Evolutionary conservation across 306 rosid genomes (phyloP), one percentile per base, ranked within the genome.

Genomic region (Potentilla sterilis): DNA sequence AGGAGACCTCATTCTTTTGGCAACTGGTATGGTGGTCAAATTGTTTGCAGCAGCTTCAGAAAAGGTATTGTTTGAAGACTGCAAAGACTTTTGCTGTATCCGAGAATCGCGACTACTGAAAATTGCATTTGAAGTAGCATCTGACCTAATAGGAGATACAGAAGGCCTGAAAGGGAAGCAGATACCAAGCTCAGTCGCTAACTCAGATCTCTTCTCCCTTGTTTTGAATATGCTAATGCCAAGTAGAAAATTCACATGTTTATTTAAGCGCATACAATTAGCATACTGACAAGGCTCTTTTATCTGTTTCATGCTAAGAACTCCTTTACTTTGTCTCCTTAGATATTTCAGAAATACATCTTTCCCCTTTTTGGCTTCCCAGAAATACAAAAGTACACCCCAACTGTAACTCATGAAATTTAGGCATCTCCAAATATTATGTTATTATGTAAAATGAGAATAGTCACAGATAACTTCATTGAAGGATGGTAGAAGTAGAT

Each of bases 1-100:
- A 70, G 97, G 97, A 0, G 93, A 90, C 82, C 97, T 90, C 63
- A 88, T 81, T 86, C 99, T 95, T 87, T 95, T 92, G 49, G 87
- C 74, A 76, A 81, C 81, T 24, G 41, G 70, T 74, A 86, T 80
- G 81, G 76, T 69, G 43, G 79, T 62, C 72, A 81, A 63, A 78
- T 73, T 80, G 58, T 67, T 78, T 69, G 79, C 77, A 44, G 68
- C 37, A 52, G 62, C 77, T 79, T 79, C 83, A 19, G 83, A 44
- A 78, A 66, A 28, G 57, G 51, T 57, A 75, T 72, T 77, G 67
- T 66, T 70, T 72, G 63, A 65, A 74, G 70, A 54, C 46, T 83
- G 79, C 66, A 68, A 43, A 51, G 82, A 52, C 63, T 40, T 78
- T 12, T 63, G 80, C 76, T 73, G 69, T 62, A 73, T 69, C 78